A percentile compares a stretch with the other conserved stretches of the same genome.
Conservation (phyloP, 2,329 filamentous ascomycete genomes). For the Rutstroemia sp. region DNA sequence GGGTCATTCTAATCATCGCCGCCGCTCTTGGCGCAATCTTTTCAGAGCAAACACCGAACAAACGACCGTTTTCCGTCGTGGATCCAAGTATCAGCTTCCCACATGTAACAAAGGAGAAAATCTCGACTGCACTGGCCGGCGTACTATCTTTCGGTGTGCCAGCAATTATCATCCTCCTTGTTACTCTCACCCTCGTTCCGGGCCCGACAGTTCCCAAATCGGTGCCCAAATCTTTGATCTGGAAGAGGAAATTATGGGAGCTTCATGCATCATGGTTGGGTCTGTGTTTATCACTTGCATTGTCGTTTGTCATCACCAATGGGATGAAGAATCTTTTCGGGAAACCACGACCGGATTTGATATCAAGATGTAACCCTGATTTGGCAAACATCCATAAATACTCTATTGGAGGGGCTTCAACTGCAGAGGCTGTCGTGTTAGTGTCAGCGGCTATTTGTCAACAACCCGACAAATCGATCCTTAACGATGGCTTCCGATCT, state of each 20-base stretch:
- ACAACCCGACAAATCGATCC: conserved; percentile 49
- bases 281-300: conserved; percentile 62
- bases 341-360: conserved; percentile 55
- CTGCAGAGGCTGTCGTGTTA: conserved; percentile 46
- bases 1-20: conserved; percentile 5
- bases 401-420: conserved; percentile 53
- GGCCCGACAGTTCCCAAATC: conserved; percentile 57
- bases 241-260: conserved; percentile 85
- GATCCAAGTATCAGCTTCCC: conserved; percentile 76
- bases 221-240: conserved; percentile 58
- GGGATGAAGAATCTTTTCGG: conserved; percentile 72
- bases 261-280: conserved; percentile 81
- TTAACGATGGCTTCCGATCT: conserved; percentile 77
- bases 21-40: conserved; percentile 1
- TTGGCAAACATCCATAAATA: conserved; percentile 51
- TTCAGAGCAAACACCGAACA: conserved; percentile 45
- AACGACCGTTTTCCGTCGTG: conserved; percentile 62
- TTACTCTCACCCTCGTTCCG: conserved; percentile 65
- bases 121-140: conserved; percentile 58
- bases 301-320: conserved; percentile 73
- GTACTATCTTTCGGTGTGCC: conserved; percentile 59
- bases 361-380: conserved; percentile 71
- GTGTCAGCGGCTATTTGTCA: conserved; percentile 73
- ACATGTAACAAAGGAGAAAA: conserved; percentile 60
- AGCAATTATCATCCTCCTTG: conserved; percentile 57